Evolutionary conservation across 139 green algal genomes (phyloP).

Genomic region (Volvox reticuliferus): DNA sequence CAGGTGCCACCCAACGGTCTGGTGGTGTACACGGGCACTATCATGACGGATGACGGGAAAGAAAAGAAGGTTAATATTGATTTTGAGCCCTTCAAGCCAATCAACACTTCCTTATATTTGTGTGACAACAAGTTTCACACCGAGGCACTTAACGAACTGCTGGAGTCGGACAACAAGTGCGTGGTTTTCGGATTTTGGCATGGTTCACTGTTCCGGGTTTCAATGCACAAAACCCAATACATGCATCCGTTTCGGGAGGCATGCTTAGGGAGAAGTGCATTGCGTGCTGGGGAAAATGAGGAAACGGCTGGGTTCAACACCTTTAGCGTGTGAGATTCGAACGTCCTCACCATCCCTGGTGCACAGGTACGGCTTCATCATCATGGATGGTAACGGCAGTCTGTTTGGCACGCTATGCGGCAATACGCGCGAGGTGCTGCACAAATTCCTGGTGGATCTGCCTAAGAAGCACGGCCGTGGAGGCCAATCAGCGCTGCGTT

Average conservation of each 20-base stretch:
- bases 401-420: constrained; percentile 97
- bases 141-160: constrained; percentile 95
- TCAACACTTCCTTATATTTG: constrained; percentile 99
- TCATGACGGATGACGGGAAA: constrained; percentile 99
- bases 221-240: too few species aligned
- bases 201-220: too few species aligned
- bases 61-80: constrained; percentile 98
- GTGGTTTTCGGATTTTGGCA: not conserved
- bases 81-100: constrained; percentile 99
- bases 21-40: constrained; percentile 97
- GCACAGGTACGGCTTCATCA: constrained; percentile 97
- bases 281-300: too few species aligned
- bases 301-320: too few species aligned
- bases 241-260: too few species aligned
- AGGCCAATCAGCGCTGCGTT: constrained; percentile 98
- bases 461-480: constrained; percentile 99
- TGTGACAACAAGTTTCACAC: constrained; percentile 99
- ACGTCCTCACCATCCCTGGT: not conserved
- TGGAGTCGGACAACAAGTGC: constrained; percentile 93
- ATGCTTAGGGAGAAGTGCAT: too few species aligned
- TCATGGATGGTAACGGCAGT: constrained; percentile 98
- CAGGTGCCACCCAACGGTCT: constrained; percentile 97
- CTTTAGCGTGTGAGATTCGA: too few species aligned
- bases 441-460: constrained; percentile 98
- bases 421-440: constrained; percentile 96